Conservation (phyloP, 148 eudicot species). For the Rhododendron griersonianum region DNA sequence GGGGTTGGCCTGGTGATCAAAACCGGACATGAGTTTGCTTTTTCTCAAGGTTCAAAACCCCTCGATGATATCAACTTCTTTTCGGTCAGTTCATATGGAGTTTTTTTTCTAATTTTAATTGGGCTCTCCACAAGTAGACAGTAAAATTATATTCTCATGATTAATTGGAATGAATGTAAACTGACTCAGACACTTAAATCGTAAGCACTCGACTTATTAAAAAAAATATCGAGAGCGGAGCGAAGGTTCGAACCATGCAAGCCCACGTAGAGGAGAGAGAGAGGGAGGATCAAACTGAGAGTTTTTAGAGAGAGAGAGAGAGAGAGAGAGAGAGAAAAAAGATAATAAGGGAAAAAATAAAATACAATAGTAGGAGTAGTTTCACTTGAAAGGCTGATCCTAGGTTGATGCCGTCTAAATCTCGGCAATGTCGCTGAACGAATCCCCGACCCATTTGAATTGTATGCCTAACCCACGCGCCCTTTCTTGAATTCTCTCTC, state of each 20-base stretch:
- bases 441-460: conserved; percentile 18
- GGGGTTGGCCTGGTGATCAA: no score
- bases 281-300: background rate
- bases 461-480: conserved; percentile 28
- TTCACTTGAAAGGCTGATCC: conserved; percentile 4
- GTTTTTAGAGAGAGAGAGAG: background rate
- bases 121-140: no score
- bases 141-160: no score
- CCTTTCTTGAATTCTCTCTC: background rate
- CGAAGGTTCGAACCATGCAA: background rate
- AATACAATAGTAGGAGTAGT: background rate
- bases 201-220: no score
- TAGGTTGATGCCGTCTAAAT: conserved; percentile 51
- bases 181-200: no score
- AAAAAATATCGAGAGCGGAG: no score
- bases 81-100: no score
- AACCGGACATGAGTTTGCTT: no score
- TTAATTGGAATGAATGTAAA: no score
- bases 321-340: background rate
- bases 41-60: no score
- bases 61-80: no score
- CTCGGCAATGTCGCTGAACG: conserved; percentile 53
- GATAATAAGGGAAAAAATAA: background rate
- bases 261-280: background rate
- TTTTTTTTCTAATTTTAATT: no score